These are phyloP conservation scores for Sporothrix variecibatus DNA, from an alignment of 2,329 filamentous ascomycete species.

Conservation along the genomic window DNA sequence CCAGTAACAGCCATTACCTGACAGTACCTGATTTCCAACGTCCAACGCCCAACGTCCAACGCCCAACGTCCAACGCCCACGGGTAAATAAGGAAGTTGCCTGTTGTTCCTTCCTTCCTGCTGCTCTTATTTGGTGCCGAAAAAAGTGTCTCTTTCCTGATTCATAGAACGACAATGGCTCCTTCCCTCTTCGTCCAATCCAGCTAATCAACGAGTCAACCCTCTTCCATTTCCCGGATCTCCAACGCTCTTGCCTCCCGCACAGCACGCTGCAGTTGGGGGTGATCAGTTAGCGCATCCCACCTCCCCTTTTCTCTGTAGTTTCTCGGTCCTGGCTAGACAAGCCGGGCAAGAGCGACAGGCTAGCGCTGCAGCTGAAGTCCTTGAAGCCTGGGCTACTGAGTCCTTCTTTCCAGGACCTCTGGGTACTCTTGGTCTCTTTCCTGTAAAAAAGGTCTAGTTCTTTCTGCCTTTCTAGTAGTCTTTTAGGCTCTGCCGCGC, in stretches of 20 bases:
- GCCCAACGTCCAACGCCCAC: background rate
- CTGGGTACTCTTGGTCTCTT: background rate
- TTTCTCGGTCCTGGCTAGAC: background rate
- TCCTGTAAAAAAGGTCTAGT: background rate
- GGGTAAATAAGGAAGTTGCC: background rate
- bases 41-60: no score
- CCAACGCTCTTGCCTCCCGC: conserved; percentile 14
- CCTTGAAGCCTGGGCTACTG: background rate
- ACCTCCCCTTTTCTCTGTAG: background rate
- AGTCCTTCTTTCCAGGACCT: background rate
- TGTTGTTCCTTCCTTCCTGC: no score
- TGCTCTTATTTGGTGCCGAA: no score
- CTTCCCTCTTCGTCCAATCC: background rate
- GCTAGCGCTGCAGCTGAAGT: conserved; percentile 7
- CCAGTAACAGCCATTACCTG: no score
- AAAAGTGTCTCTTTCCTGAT: background rate
- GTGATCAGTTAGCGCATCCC: conserved; percentile 3
- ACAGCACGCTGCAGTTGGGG: conserved; percentile 3
- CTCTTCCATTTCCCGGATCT: conserved; percentile 1
- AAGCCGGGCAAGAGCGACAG: background rate
- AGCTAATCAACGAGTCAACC: background rate
- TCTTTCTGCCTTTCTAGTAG: background rate
- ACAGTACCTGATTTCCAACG: no score
- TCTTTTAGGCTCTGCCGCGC: background rate
- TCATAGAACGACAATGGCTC: background rate